Percentiles rank a stretch among this genome's conserved stretches.
phyloP scores from a whole-genome alignment of 768 basidiomycete genomes.

The Mycena sanguinolenta region DNA sequence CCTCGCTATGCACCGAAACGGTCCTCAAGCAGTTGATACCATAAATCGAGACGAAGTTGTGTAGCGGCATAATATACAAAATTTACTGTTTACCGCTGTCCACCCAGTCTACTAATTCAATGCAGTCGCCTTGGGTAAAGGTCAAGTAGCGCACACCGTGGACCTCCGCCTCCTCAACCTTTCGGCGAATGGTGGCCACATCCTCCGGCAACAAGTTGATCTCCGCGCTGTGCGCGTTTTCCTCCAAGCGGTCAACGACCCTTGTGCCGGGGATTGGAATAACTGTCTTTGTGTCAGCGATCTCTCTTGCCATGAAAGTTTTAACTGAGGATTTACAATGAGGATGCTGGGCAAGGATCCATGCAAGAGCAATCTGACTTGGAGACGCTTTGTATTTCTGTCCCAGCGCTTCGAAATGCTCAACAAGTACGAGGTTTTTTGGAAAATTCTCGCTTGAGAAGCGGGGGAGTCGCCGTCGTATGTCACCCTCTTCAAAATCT shows the following conservation, averaged over 20 bases:
- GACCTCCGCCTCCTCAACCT: constrained; percentile 43
- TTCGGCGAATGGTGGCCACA: constrained; percentile 41
- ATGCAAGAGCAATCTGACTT: constrained; percentile 35
- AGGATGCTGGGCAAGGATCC: constrained; percentile 36
- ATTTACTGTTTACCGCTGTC: neutral
- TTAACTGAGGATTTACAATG: constrained; percentile 1
- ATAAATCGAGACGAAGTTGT: neutral
- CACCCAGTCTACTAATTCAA: constrained; percentile 28
- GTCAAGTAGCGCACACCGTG: constrained; percentile 30
- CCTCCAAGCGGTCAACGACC: constrained; percentile 47
- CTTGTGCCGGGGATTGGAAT: constrained; percentile 54
- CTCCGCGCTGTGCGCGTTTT: constrained; percentile 46
- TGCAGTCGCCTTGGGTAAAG: constrained; percentile 24
- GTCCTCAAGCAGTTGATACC: constrained; percentile 23
- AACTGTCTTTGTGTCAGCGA: constrained; percentile 11
- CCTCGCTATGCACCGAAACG: constrained; percentile 68
- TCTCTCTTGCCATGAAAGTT: too few species aligned
- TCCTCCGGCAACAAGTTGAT: constrained; percentile 42
- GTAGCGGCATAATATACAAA: constrained; percentile 13
- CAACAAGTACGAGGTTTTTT: constrained; percentile 50
- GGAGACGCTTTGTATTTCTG: constrained; percentile 46
- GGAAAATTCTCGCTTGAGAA: constrained; percentile 50
- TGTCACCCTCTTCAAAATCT: constrained; percentile 46
- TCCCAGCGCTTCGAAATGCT: constrained; percentile 48
- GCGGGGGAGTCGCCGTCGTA: constrained; percentile 45